Evolutionary conservation across 768 basidiomycete genomes (phyloP).

Genomic region (Lentinula edodes): DNA sequence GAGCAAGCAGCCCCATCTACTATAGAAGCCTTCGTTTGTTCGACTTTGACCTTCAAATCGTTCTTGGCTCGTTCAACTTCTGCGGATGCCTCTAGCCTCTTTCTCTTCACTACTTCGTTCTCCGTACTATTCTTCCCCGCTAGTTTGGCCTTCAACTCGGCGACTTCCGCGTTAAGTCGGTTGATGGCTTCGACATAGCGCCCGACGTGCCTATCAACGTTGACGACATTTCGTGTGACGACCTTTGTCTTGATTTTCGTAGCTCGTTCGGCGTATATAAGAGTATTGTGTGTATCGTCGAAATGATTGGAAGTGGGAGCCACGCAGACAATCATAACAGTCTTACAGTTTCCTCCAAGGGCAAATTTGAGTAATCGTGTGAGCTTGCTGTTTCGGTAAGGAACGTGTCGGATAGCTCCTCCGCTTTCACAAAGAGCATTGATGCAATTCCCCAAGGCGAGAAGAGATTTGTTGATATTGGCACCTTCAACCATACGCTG

Average conservation of each 20-base stretch:
- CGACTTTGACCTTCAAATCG: conserved; percentile 67
- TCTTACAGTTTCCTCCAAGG: conserved; percentile 97
- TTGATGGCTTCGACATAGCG: conserved; percentile 95
- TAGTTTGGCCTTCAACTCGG: conserved; percentile 81
- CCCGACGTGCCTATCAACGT: conserved; percentile 91
- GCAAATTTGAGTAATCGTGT: conserved; percentile 97
- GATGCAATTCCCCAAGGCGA: conserved; percentile 97
- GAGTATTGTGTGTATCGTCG: conserved; percentile 98
- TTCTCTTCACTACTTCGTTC: conserved; percentile 57
- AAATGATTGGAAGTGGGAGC: conserved; percentile 94
- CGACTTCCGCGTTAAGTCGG: conserved; percentile 76
- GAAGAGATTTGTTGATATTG: conserved; percentile 97
- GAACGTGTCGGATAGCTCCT: conserved; percentile 82
- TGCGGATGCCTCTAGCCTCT: conserved; percentile 60
- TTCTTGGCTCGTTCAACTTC: conserved; percentile 72
- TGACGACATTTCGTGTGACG: conserved; percentile 90
- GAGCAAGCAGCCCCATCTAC: conserved; percentile 71
- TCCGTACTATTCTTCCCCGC: conserved; percentile 64
- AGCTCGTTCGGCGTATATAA: conserved; percentile 95
- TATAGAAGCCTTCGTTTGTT: conserved; percentile 67
- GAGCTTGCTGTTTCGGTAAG: conserved; percentile 97
- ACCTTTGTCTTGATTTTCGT: conserved; percentile 99
- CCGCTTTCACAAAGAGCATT: conserved; percentile 96
- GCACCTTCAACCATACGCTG: conserved; percentile 98
- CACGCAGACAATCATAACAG: conserved; percentile 98